Evolutionary conservation across 139 green algal species (phyloP), one percentile per base, ranked within the genome.

Genomic region (Chlorella sp.): DNA sequence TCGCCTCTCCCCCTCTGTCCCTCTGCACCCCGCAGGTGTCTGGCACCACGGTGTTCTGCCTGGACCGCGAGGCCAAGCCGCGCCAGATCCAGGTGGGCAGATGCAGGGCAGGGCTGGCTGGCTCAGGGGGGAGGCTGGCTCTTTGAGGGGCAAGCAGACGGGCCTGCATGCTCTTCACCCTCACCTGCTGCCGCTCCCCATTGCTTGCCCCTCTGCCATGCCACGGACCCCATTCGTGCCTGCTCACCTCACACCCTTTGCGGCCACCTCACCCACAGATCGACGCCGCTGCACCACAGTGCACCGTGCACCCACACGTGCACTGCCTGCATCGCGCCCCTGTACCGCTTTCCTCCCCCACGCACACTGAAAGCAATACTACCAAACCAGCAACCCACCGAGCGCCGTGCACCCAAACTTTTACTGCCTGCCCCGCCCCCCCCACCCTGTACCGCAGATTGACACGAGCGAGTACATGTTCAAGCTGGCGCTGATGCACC

Each of bases 381-480:
- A 57, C 5, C 48, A 57, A 57, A 57, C 48, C 48, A 57, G 9
- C 48, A 57, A 57, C 5, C 48, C 48, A 57, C 48, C 48, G n/a
- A n/a, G n/a, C n/a, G n/a, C n/a, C n/a, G n/a, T n/a, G n/a, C n/a
- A n/a, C n/a, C n/a, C 48, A 57, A 9, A 5, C 48, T 57, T 57
- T 5, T 57, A 16, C 48, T 57, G 48, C 73, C 36, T 32, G 22
- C 39, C 16, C 39, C 2, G 2, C 28, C 26, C 39, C 28, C 2
- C 37, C 69, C 36, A 4, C 19, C 34, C 48, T 57, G 48, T 57
- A 57, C 75, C 68, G 87, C 95, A 98, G 94, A 95, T 99, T 39
- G 96, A 99, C 91, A 93, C 94, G n/a, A 97, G 95, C 0, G 98
- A 99, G 96, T 99, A 98, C 94, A 95, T 97, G 91, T 99, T 99